Percentiles rank a stretch among this genome's conserved stretches.
These are phyloP conservation scores for Aspergillus persii DNA, from an alignment of 2,329 filamentous ascomycete genomes.

Conservation along the genomic window DNA sequence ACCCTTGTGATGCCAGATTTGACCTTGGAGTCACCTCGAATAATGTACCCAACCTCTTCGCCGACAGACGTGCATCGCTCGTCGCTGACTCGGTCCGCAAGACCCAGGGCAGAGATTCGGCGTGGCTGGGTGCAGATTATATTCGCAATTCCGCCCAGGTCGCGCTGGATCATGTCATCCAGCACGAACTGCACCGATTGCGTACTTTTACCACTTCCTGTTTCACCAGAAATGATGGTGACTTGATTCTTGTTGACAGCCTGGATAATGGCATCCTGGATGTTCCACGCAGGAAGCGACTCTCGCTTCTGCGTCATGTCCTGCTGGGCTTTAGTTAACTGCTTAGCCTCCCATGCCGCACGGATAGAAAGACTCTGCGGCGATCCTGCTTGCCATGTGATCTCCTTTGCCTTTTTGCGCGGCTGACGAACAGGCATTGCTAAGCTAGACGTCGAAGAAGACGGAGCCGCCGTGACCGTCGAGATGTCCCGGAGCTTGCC, in stretches of 20 bases:
- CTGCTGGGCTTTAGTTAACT: constrained; percentile 63
- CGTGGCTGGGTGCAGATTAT: constrained; percentile 96
- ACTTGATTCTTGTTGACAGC: constrained; percentile 78
- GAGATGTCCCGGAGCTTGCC: constrained; percentile 83
- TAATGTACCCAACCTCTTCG: constrained; percentile 85
- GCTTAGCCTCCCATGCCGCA: constrained; percentile 66
- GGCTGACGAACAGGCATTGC: constrained; percentile 27
- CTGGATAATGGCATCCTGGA: constrained; percentile 71
- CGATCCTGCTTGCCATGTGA: constrained; percentile 63
- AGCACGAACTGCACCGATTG: constrained; percentile 95
- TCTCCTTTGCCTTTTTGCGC: constrained; percentile 53
- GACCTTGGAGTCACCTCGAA: constrained; percentile 82
- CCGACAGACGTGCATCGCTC: constrained; percentile 81
- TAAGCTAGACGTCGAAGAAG: constrained; percentile 13
- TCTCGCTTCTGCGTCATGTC: constrained; percentile 73
- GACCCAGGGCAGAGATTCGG: constrained; percentile 86
- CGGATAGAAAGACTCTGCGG: constrained; percentile 58
- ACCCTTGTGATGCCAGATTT: constrained; percentile 74
- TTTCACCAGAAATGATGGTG: constrained; percentile 95
- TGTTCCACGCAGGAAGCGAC: constrained; percentile 81
- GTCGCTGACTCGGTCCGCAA: constrained; percentile 91
- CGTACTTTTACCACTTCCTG: constrained; percentile 93
- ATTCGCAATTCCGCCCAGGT: constrained; percentile 74
- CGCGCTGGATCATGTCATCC: constrained; percentile 78
- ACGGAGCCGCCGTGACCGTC: constrained; percentile 62